phyloP scores from a whole-genome alignment of 176 grass and related monocot species.

The Eragrostis curvula region DNA sequence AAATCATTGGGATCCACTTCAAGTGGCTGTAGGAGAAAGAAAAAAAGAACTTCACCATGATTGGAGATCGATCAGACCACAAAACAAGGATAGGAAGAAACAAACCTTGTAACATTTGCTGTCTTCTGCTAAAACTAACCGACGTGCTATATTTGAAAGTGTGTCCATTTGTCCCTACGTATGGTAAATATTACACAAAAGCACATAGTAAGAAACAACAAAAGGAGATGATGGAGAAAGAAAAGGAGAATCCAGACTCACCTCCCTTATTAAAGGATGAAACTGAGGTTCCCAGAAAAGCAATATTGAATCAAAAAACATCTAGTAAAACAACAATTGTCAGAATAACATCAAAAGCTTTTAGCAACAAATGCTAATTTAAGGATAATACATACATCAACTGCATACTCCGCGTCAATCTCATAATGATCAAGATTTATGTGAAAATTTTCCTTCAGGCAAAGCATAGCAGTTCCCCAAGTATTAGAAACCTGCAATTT shows the following conservation, averaged over 20 bases:
- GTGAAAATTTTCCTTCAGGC: not conserved
- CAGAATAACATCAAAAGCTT: not conserved
- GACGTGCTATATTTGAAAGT: not conserved
- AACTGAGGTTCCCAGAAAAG: constrained; percentile 19
- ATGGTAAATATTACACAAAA: not conserved
- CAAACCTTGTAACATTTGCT: not conserved
- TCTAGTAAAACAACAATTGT: not conserved
- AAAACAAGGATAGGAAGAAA: not conserved
- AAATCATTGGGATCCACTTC: not conserved
- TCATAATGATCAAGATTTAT: not conserved
- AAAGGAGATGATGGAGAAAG: not conserved
- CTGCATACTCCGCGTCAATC: not conserved
- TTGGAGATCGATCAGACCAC: too few relatives aligned
- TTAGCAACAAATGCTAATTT: not conserved
- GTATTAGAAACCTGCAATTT: not conserved
- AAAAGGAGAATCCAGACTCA: not conserved
- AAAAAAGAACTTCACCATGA: too few relatives aligned
- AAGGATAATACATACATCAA: constrained; percentile 7
- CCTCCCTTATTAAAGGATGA: constrained; percentile 31
- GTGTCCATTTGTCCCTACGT: not conserved
- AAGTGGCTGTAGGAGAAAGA: not conserved
- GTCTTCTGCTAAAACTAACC: not conserved
- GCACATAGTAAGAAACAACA: not conserved
- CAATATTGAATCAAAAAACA: not conserved
- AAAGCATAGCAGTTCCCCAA: not conserved